Percentiles rank a stretch among this genome's conserved stretches.
Conservation (phyloP, 176 grass and related monocot species). For the Hsuehochloa calcarea region DNA sequence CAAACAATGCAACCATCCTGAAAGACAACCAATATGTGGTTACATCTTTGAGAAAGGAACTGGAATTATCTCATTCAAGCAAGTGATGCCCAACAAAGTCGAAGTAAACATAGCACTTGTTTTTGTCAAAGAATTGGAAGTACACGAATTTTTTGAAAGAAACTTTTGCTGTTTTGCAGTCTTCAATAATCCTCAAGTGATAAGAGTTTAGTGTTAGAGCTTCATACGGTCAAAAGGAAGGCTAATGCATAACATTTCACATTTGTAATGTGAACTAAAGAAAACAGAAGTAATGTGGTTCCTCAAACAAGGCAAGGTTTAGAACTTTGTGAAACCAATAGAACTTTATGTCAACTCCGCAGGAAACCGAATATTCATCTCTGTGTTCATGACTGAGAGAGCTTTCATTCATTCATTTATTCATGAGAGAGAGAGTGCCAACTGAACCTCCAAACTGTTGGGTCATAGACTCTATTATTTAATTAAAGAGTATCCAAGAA, state of each 20-base stretch:
- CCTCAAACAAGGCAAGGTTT: not conserved
- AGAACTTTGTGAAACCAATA: not conserved
- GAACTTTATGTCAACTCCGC: not conserved
- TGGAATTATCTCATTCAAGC: not conserved
- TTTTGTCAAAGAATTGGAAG: not conserved
- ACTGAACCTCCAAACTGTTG: not conserved
- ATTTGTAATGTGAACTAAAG: not conserved
- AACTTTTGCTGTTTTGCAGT: not conserved
- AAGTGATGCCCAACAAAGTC: not conserved
- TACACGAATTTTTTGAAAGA: not conserved
- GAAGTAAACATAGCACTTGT: not conserved
- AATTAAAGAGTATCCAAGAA: not conserved
- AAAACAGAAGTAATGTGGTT: not conserved
- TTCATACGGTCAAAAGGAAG: not conserved
- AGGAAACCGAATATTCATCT: not conserved
- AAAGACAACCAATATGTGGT: slow-evolving; percentile 25
- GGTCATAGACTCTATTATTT: not conserved
- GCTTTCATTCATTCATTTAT: not conserved
- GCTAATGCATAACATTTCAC: not conserved
- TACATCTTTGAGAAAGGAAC: not conserved
- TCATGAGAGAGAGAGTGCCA: not conserved
- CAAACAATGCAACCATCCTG: slow-evolving; percentile 95
- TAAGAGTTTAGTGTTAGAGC: not conserved
- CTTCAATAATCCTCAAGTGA: not conserved
- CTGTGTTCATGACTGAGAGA: not conserved